Conservation (phyloP, 1,139 yeast species). For the Meyerozyma elateridarum region DNA sequence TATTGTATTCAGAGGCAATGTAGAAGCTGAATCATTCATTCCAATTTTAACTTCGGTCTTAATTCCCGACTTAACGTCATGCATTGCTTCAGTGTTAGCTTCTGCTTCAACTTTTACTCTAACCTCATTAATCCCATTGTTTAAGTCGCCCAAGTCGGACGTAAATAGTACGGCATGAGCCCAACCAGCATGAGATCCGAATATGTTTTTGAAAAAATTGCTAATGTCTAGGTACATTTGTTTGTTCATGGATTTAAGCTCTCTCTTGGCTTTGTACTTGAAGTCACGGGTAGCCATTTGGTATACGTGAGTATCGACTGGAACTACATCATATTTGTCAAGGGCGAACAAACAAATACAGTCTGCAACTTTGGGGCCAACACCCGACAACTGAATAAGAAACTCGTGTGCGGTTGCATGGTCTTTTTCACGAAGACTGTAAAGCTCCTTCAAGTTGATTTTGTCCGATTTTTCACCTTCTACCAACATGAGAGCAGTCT, state of each 20-base stretch:
- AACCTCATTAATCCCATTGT: constrained; percentile 40
- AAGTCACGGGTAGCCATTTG: constrained; percentile 86
- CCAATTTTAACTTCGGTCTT: too few relatives aligned
- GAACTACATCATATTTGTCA: constrained; percentile 84
- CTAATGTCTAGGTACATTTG: constrained; percentile 62
- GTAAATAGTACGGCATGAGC: constrained; percentile 92
- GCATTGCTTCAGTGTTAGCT: too few relatives aligned
- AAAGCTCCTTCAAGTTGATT: constrained; percentile 26
- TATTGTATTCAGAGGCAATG: too few relatives aligned
- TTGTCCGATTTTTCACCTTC: constrained; percentile 35
- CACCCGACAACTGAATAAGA: constrained; percentile 71
- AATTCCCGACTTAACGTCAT: too few relatives aligned
- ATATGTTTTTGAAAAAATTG: constrained; percentile 54
- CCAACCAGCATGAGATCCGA: constrained; percentile 98
- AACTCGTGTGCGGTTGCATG: constrained; percentile 62
- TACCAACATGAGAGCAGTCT: constrained; percentile 51
- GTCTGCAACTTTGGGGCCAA: constrained; percentile 98
- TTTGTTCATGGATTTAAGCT: constrained; percentile 49
- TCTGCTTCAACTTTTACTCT: constrained; percentile 8
- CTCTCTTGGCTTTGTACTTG: constrained; percentile 46
- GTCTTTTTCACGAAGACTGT: constrained; percentile 34
- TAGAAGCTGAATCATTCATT: too few relatives aligned
- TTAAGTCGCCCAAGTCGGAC: constrained; percentile 65
- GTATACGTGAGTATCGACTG: constrained; percentile 96
- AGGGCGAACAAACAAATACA: constrained; percentile 86